Base-by-base conservation (phyloP, 495 filamentous ascomycete genomes). In the Recurvomyces mirabilis region DNA sequence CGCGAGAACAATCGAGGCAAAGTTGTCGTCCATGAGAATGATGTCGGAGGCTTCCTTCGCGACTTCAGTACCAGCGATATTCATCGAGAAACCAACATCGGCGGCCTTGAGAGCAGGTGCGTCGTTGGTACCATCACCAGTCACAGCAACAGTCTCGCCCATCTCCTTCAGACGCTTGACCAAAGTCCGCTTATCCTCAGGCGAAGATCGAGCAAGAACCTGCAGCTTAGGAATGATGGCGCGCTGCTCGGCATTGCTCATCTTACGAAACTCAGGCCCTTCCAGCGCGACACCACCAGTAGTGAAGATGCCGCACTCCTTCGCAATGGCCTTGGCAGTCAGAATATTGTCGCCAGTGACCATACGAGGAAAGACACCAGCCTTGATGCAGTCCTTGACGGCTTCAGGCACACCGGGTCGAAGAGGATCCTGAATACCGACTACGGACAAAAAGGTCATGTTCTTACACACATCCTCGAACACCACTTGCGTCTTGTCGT, bases 31-130 rank as follows among this genome's bases (percentile, higher is more conserved):
- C 81, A 93, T 87, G 39, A 94, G 65, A 50, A 94, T 86, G 49
- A 94, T 93, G 30, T 84, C 81, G n/a, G 87, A 91, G 13, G 87
- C 87, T 56, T 93, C 87, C 58, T 93, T 93, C 9, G 87, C 86
- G 15, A 94, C 84, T 59, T 93, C 87, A 24, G 87, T 94, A 44
- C 87, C 87, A 33, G 82, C 70, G 43, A 93, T 79, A 54, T 86
- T 87, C 87, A 94, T 93, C 4, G 86, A 84, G 57, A 94, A 91
- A 1, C 87, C 86, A 36, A 93, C 83, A 64, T 93, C 84, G 19
- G 87, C 87, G 41, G 77, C 79, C 62, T 85, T 89, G 28, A 94
- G 64, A 28, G 87, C 87, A 34, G 85, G 85, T 1, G 82, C 87
- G 65, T 94, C 87, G 48, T 94, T 94, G 39, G 86, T 93, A 21